Evolutionary conservation across 2,329 filamentous ascomycete species (phyloP).

Genomic region (Paecilomyces sp.): DNA sequence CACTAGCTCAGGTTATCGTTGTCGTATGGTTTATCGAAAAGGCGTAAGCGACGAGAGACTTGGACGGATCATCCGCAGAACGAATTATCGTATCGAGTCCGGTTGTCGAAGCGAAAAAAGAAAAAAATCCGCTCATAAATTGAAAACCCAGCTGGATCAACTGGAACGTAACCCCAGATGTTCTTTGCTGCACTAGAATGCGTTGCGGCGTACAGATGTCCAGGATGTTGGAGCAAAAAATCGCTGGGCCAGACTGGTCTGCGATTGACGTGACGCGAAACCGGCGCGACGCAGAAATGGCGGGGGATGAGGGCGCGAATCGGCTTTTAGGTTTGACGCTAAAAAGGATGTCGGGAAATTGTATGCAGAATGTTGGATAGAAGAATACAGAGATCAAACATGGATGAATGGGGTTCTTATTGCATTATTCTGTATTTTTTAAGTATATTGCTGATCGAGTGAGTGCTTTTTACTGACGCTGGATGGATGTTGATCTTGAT

Average conservation of each 20-base stretch:
- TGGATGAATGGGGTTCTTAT: too few relatives aligned
- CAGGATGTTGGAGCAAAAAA: neutral
- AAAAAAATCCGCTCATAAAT: neutral
- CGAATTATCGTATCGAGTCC: too few relatives aligned
- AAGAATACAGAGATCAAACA: neutral
- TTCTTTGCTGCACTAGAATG: too few relatives aligned
- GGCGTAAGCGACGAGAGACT: too few relatives aligned
- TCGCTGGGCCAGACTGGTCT: neutral
- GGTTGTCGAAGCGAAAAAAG: too few relatives aligned
- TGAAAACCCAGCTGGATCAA: neutral
- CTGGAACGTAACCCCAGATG: neutral
- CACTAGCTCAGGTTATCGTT: too few relatives aligned
- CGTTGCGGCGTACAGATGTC: neutral
- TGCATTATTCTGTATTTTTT: too few relatives aligned
- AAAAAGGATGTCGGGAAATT: neutral
- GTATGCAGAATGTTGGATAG: neutral
- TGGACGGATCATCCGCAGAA: too few relatives aligned
- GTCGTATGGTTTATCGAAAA: too few relatives aligned
- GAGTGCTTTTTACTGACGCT: too few relatives aligned
- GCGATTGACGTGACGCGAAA: neutral
- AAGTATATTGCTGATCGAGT: too few relatives aligned
- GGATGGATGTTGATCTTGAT: too few relatives aligned
- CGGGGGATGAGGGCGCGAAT: neutral
- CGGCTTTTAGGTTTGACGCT: neutral
- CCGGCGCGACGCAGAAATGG: neutral